phyloP scores from a whole-genome alignment of 225 moss, liverwort and hornwort genomes.

The Pseudoscleropodium purum region DNA sequence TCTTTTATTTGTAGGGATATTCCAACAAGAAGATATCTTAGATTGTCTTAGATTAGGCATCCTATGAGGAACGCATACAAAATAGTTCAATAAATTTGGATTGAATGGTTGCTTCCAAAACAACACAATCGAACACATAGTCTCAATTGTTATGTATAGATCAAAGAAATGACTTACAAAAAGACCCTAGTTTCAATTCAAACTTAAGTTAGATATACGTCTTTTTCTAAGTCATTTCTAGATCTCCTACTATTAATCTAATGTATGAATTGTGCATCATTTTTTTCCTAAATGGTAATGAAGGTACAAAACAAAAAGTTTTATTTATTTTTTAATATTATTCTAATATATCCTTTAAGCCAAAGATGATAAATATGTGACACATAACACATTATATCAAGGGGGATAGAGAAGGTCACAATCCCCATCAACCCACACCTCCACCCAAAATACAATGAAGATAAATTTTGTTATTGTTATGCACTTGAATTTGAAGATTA shows the following conservation, averaged over 20 bases:
- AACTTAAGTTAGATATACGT: not conserved
- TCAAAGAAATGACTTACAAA: not conserved
- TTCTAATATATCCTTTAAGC: not conserved
- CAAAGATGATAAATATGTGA: not conserved
- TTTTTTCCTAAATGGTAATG: not conserved
- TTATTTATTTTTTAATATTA: not conserved
- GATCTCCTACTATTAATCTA: not conserved
- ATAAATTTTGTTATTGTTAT: not conserved
- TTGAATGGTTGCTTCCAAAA: not conserved
- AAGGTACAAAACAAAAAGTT: not conserved
- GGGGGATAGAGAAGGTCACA: not conserved
- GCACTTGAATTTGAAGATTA: not conserved
- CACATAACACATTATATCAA: too few relatives aligned
- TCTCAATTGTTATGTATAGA: too few relatives aligned
- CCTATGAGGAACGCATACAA: not conserved
- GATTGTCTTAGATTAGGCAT: accelerated
- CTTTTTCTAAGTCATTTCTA: not conserved
- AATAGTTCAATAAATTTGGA: not conserved
- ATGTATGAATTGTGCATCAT: not conserved
- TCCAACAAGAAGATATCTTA: not conserved
- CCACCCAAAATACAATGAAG: not conserved
- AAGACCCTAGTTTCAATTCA: not conserved
- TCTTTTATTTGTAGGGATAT: not conserved
- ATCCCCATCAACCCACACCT: not conserved
- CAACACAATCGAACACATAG: not conserved